Evolutionary conservation across 768 basidiomycete genomes (phyloP), one percentile per base, ranked within the genome.

Genomic region (Paxillus ammoniavirescens): DNA sequence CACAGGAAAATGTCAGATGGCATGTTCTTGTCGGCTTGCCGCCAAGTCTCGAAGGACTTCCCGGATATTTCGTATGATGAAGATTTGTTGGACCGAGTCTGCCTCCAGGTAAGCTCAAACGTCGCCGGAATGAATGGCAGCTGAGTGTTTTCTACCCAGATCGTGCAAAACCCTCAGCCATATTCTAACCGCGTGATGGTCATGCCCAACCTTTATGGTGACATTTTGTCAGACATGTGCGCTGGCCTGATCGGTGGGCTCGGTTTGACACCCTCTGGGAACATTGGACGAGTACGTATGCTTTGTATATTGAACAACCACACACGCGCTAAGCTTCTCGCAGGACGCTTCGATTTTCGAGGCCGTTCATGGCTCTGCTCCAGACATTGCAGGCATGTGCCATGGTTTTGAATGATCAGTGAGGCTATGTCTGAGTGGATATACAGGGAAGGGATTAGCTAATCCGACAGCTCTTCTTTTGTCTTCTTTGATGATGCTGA

Each of bases 1-100:
- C 17, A 28, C 66, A 97, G 94, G 94, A 98, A 98, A 87, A 93
- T 98, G 90, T 98, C 96, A 17, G 97, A 99, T 71, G 97, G 97
- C 56, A 97, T 98, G 94, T 99, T 99, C 82, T 77, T 99, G 73
- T 89, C 92, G 38, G 97, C 97, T 21, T 98, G 97, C 73, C 87
- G 97, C 51, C 88, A 93, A 61, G 92, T 99, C 38, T 88, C 96
- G 5, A 94, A 96, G 69, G 94, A 93, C 52, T 99, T 87, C 81
- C 97, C 97, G 17, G 84, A 87, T 55, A 83, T 99, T 64, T 77
- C 82, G 40, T 99, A 98, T 70, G 94, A 98, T 67, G 97, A 99
- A 71, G 97, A 99, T 70, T 81, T 99, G 46, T 80, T 99, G 55
- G 97, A 99, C 72, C 87, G 96, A 60, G 96, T 89, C 60, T 99